Evolutionary conservation across 78 protist genomes (phyloP), one percentile per base, ranked within the genome.

Genomic region (Guillardia theta): DNA sequence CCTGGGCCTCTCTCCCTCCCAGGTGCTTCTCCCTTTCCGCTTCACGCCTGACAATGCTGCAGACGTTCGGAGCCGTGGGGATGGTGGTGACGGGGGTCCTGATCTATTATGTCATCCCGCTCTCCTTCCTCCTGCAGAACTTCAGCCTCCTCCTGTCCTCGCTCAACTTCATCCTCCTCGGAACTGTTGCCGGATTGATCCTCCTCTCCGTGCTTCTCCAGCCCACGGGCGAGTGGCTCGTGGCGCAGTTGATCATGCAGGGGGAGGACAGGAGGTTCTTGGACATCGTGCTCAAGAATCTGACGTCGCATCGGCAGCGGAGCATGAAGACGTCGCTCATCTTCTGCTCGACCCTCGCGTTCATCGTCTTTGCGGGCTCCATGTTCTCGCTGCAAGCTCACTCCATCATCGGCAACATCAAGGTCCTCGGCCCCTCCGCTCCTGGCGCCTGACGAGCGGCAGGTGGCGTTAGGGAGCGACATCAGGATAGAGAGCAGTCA

Each of bases 311-410:
- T 30, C 70, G 70, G 27, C 39, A 58, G 70, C 70, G 70, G 27
- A 30, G 70, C 27, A 1, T 36, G 41, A 70, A 70, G 41, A 70
- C 83, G 45, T 70, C 83, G 33, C 83, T 70, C 41, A 70, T 70
- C 36, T 70, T 70, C 83, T 22, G 36, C 41, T 24, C 41, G 37
- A 24, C 90, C 6, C 33, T 78, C 53, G 90, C 90, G 33, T 78
- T 78, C 50, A 0, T 78, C 45, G 24, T 78, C 33, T 78, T 78
- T 30, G 90, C 90, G 1, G 48, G 90, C 9, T 12, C 90, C 48
- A 78, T 78, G 90, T 78, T 78, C 50, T 43, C 90, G 33, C 90
- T 78, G 41, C 83, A 70, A 24, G 90, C 90, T 37, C 53, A 78
- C 50, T 37, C 90, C 47, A 78, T 78, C 48, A n/a, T 78, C 50